Percentiles rank a stretch among this genome's conserved stretches.
phyloP scores from a whole-genome alignment of 148 eudicot genomes.

The Talinum fruticosum region DNA sequence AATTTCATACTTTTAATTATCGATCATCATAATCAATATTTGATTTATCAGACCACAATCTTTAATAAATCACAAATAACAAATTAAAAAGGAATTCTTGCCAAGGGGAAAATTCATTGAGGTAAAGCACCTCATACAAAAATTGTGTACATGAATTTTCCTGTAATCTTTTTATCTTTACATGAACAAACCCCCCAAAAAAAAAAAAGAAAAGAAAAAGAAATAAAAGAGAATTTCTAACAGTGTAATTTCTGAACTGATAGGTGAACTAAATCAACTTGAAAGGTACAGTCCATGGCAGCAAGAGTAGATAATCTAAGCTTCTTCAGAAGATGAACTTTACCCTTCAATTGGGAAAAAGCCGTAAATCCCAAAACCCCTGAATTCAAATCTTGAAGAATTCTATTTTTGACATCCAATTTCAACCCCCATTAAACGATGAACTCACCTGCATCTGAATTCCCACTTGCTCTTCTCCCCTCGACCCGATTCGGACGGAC shows the following conservation, averaged over 20 bases:
- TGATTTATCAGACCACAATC: no score
- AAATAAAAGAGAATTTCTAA: neutral
- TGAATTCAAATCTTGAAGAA: neutral
- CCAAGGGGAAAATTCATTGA: neutral
- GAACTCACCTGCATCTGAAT: conserved; percentile 22
- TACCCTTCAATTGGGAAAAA: conserved; percentile 24
- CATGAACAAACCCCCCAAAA: neutral
- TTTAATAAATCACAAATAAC: neutral
- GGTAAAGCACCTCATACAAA: neutral
- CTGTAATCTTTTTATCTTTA: neutral
- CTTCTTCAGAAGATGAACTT: conserved; percentile 29
- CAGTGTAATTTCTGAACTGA: conserved; percentile 33
- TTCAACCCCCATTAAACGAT: neutral
- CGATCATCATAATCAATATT: no score
- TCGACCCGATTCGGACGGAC: conserved; percentile 13
- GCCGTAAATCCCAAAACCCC: conserved; percentile 32
- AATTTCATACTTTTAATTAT: no score
- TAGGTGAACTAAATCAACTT: conserved; percentile 29
- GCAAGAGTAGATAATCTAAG: conserved; percentile 15
- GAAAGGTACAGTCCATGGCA: conserved; percentile 39
- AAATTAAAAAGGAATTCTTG: neutral
- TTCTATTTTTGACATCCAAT: neutral
- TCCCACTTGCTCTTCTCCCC: conserved; percentile 13
- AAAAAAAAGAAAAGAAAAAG: neutral
- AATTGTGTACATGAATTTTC: neutral